Base-by-base conservation (phyloP, 352 stramenopile species). In the Thalassiosira livingstoniorum region DNA sequence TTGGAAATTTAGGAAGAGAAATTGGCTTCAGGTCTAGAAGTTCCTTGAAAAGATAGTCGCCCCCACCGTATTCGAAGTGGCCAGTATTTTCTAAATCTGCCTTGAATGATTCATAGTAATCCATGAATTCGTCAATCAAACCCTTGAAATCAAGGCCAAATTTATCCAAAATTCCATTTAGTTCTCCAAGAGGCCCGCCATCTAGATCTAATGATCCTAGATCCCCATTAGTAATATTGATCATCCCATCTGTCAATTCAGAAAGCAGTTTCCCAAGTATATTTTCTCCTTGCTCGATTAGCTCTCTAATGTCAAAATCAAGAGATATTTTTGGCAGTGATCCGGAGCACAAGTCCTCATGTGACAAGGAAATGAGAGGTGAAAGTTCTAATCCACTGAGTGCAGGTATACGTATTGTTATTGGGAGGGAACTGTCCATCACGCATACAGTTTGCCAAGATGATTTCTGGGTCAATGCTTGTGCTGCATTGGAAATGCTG, bases 11-110 rank as follows among this genome's bases (percentile, higher is more conserved):
- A 15, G 65, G 43, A 47, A 77, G 34, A 29, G 64, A 66, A 45
- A 54, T 77, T 77, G 75, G 75, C 25, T 61, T 70, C 18, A 82
- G 57, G 3, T 64, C 53, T 32, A 71, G 69, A 27, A 81, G 51
- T 31, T 39, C 1, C 29, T 58, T 18, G n/a, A n/a, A n/a, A n/a
- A n/a, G n/a, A n/a, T n/a, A n/a, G n/a, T n/a, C n/a, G n/a, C n/a
- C n/a, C n/a, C n/a, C n/a, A n/a, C n/a, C n/a, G n/a, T n/a, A n/a
- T 34, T 18, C 2, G 42, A 74, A 60, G 0, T 51, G 21, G 29
- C 51, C 43, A 11, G 39, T 43, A 60, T 23, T 62, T 1, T 23
- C 18, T 32, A 80, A 54, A 32, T 80, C 72, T 27, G 11, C 54
- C 42, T 63, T 63, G 32, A 82, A 62, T 25, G 31, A 31, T 60